Conservation (phyloP, 768 basidiomycete species). For the Tricholomella constricta region DNA sequence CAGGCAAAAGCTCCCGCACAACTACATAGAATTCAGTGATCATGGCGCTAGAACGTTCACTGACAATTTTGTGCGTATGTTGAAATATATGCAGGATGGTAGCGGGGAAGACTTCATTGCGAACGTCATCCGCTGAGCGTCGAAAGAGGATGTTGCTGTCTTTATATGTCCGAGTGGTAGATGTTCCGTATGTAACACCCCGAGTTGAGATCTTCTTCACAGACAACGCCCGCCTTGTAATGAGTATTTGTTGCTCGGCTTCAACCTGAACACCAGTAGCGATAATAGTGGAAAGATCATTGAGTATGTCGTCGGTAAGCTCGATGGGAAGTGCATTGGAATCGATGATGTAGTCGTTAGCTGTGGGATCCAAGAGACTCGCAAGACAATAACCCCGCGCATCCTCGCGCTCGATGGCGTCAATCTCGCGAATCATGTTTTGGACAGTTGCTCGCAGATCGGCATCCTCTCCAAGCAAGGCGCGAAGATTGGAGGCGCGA, state of each 20-base stretch:
- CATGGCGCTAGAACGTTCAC: neutral
- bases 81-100: slow-evolving; percentile 1
- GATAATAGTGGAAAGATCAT: neutral
- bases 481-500: slow-evolving; percentile 12
- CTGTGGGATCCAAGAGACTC: slow-evolving; percentile 8
- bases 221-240: neutral
- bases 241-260: neutral
- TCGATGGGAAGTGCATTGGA: slow-evolving; percentile 2
- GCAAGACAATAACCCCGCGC: slow-evolving; percentile 12
- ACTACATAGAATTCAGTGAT: neutral
- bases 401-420: slow-evolving; percentile 6
- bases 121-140: neutral
- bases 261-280: neutral
- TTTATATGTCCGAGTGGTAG: neutral
- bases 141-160: slow-evolving; percentile 3
- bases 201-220: neutral
- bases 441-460: neutral
- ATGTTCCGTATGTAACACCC: slow-evolving; percentile 2
- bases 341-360: neutral
- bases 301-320: neutral
- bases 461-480: slow-evolving; percentile 7
- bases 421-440: slow-evolving; percentile 1
- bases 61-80: neutral
- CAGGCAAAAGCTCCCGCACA: neutral
- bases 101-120: neutral